Base-by-base conservation (phyloP, 2,329 filamentous ascomycete species). In the Fusarium equiseti region DNA sequence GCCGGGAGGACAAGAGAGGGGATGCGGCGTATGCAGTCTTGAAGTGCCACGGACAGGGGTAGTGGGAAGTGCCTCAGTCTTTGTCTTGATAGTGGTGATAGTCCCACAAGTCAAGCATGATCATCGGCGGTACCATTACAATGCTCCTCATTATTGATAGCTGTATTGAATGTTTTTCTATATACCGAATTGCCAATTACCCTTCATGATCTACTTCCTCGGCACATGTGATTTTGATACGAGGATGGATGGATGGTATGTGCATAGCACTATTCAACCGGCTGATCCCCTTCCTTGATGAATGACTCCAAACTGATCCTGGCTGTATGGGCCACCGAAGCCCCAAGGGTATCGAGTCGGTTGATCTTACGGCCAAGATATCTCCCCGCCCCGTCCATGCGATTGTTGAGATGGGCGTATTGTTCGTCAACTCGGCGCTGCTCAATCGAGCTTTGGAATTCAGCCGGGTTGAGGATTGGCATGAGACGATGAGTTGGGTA, bases 401-500 rank as follows among this genome's bases (percentile, higher is more conserved):
- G 82, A 58, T 86, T 88, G 73, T 89, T 89, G 20, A 89, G 80
- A 53, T 84, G 84, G 6, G 81, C 78, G 60, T 83, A 80, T 48
- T 83, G 82, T 32, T 85, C 83, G 32, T 82, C 79, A 29, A 87
- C 76, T 38, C 79, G 74, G 43, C 82, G 81, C 40, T 78, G 76
- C 26, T 77, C 72, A 35, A 84, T 67, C 18, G 81, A 79, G 7
- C 77, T 76, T 43, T 83, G 76, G 62, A 82, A 83, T 8, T 76
- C 77, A 3, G 72, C 74, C 12, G 80, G 79, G 43, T 85, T 81
- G 56, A 88, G 78, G 58, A 88, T 82, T 18, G 82, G 82, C 77
- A 87, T 84, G 38, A 89, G 80, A 62, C 83, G 81, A 61, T 83
- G 78, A n/a, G 85, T 85, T 18, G 87, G 84, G 78, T 89, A 89